Percentiles rank a stretch among this genome's conserved stretches.
Evolutionary conservation across 345 rosid genomes (phyloP).

Genomic region (Anacardium occidentale): DNA sequence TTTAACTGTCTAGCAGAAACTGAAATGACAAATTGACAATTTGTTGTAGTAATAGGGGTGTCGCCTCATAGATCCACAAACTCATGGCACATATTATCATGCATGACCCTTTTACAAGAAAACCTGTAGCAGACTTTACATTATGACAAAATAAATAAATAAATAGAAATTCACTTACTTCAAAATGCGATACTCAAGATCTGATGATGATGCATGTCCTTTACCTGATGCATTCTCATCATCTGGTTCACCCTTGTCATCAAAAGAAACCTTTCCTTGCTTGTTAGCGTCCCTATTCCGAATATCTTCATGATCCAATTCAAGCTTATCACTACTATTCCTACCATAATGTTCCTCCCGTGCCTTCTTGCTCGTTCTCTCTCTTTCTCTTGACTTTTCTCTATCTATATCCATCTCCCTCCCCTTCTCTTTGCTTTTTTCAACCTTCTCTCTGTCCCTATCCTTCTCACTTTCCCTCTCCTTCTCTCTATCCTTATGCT

Average conservation of each 20-base stretch:
- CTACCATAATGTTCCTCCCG: conserved; percentile 36
- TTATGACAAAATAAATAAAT: background rate
- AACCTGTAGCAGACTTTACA: background rate
- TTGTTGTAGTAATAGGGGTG: too few species aligned
- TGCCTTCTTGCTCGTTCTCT: conserved; percentile 31
- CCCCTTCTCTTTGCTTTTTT: conserved; percentile 32
- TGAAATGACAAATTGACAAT: too few species aligned
- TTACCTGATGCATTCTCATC: conserved; percentile 38
- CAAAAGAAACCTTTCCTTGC: conserved; percentile 23
- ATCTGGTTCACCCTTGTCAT: conserved; percentile 32
- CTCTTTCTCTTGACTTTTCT: conserved; percentile 43
- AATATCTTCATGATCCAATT: conserved; percentile 37
- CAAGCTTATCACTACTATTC: conserved; percentile 28
- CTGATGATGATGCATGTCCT: conserved; percentile 34
- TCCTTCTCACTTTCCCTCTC: conserved; percentile 49
- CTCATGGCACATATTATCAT: background rate
- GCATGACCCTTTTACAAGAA: background rate
- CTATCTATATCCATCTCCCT: conserved; percentile 36
- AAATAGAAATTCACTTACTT: conserved; percentile 48
- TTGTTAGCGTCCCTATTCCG: conserved; percentile 35
- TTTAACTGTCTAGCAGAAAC: too few species aligned
- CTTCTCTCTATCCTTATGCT: conserved; percentile 38
- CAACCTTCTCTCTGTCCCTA: conserved; percentile 38
- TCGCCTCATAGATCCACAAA: background rate
- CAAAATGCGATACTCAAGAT: conserved; percentile 58